Evolutionary conservation across 495 filamentous ascomycete species (phyloP).

Genomic region (Daldinia loculata): DNA sequence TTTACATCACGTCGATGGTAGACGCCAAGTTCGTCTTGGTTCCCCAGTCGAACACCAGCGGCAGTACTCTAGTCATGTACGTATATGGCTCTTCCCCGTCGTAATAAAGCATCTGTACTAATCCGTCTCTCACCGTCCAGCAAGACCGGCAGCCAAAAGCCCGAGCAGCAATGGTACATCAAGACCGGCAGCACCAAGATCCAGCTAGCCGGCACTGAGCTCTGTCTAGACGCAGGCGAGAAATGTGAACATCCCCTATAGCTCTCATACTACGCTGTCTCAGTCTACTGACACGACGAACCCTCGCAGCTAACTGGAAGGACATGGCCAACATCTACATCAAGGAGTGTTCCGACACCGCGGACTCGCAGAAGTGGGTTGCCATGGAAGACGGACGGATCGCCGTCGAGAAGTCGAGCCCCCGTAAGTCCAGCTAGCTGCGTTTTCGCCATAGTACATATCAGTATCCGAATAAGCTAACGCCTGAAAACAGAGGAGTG

Average conservation of each 20-base stretch:
- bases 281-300: not conserved
- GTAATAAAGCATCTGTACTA: not conserved
- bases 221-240: constrained; percentile 61
- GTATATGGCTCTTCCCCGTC: constrained; percentile 25
- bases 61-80: constrained; percentile 54
- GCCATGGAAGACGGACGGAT: constrained; percentile 61
- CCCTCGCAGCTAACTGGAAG: constrained; percentile 57
- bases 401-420: constrained; percentile 53
- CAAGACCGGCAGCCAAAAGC: constrained; percentile 51
- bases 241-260: constrained; percentile 49
- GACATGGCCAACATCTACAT: constrained; percentile 60
- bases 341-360: constrained; percentile 53
- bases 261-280: not conserved
- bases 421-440: constrained; percentile 45
- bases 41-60: constrained; percentile 50
- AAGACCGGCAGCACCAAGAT: constrained; percentile 54
- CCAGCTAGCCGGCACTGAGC: constrained; percentile 53
- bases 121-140: constrained; percentile 25
- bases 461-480: constrained; percentile 14
- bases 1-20: constrained; percentile 61
- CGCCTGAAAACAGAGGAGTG: constrained; percentile 53
- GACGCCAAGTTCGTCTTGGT: constrained; percentile 61
- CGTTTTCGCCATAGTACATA: no score
- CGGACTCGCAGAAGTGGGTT: constrained; percentile 55
- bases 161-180: constrained; percentile 62